Evolutionary conservation across 2,329 filamentous ascomycete species (phyloP).

Genomic region (Ceratocystis destructans): DNA sequence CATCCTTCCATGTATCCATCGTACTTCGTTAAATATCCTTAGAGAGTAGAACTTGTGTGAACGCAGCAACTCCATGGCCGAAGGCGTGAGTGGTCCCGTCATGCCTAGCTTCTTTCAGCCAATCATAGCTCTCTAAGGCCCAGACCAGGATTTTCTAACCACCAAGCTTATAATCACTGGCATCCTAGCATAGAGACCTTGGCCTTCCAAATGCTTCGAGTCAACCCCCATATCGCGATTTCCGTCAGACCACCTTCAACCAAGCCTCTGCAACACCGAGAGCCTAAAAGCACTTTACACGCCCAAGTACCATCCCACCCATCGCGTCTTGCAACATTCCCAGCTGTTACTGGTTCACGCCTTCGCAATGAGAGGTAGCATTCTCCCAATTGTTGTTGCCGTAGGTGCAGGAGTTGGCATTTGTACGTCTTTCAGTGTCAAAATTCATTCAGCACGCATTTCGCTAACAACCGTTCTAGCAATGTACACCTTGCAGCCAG

Average conservation of each 20-base stretch:
- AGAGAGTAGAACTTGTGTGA: neutral
- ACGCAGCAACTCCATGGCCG: neutral
- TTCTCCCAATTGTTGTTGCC: slow-evolving; percentile 16
- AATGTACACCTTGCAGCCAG: slow-evolving; percentile 17
- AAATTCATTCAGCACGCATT: neutral
- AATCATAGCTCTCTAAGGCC: neutral
- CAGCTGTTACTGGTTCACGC: neutral
- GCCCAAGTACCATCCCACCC: neutral
- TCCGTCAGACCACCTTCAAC: too few relatives aligned
- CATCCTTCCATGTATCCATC: too few relatives aligned
- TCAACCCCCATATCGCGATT: neutral
- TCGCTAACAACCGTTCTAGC: slow-evolving; percentile 5
- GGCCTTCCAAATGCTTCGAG: neutral
- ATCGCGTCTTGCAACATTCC: neutral
- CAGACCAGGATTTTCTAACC: neutral
- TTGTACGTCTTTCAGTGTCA: slow-evolving; percentile 7
- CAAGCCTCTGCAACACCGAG: too few relatives aligned
- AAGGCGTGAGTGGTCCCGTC: neutral
- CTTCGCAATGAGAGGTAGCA: slow-evolving; percentile 15
- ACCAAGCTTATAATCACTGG: neutral
- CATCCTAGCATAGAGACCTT: neutral
- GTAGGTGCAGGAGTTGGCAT: slow-evolving; percentile 18
- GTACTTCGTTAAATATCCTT: too few relatives aligned
- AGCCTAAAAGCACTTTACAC: too few relatives aligned
- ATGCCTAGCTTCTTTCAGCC: neutral